Conservation (phyloP, 1,284 basidiomycete genomes). For the Heterobasidion annosum region DNA sequence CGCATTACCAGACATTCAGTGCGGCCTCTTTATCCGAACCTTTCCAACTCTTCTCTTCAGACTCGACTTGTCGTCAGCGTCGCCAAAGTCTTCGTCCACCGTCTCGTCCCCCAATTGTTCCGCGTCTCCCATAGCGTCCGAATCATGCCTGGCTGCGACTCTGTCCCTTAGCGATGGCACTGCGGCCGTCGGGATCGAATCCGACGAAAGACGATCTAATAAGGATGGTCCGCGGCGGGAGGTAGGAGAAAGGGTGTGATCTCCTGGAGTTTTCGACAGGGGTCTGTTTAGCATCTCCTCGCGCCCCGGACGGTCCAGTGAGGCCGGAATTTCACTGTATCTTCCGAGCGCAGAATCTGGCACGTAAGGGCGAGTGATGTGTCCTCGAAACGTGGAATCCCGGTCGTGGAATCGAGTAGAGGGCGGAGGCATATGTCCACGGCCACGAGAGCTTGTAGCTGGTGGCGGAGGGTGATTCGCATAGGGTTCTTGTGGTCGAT, state of each 20-base stretch:
- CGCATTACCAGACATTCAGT: neutral
- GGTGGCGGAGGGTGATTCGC: neutral
- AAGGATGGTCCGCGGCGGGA: neutral
- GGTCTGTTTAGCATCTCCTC: neutral
- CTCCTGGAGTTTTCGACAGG: neutral
- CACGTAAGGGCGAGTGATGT: too few relatives aligned
- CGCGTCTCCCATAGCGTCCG: neutral
- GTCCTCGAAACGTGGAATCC: neutral
- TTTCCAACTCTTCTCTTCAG: neutral
- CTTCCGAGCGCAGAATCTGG: too few relatives aligned
- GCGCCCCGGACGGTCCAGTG: too few relatives aligned
- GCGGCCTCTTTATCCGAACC: neutral
- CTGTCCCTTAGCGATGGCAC: neutral
- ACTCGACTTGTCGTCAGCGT: neutral
- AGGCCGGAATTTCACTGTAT: too few relatives aligned
- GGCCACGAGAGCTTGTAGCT: neutral
- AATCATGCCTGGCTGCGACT: neutral
- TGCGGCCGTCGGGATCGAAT: neutral
- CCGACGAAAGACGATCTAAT: neutral
- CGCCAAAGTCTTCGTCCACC: neutral
- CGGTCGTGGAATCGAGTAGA: neutral
- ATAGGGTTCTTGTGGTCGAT: neutral
- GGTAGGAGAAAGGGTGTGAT: neutral
- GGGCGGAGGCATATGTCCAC: neutral
- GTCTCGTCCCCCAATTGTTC: neutral